Evolutionary conservation across 2,329 filamentous ascomycete species (phyloP).

Genomic region (Calonectria multiphialidica): DNA sequence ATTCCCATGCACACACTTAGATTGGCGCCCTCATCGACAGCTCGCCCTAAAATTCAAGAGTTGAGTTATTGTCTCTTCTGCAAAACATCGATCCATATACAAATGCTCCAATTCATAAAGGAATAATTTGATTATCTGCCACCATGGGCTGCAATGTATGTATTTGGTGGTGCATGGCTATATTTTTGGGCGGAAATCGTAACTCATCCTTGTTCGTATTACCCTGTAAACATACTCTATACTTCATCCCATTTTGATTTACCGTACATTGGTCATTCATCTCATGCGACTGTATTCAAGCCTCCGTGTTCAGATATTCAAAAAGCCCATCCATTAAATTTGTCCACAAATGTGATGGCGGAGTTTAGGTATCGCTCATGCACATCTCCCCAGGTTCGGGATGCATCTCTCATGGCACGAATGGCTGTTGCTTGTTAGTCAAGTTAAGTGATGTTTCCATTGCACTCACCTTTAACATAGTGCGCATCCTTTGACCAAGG

Average conservation of each 20-base stretch:
- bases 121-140: not conserved
- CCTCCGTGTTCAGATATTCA: constrained; percentile 30
- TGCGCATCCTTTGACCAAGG: constrained; percentile 80
- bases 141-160: not conserved
- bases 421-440: constrained; percentile 61
- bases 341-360: constrained; percentile 79
- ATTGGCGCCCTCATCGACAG: not conserved
- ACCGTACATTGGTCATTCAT: not conserved
- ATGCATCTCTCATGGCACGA: constrained; percentile 80
- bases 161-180: not conserved
- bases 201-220: not conserved
- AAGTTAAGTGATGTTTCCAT: not conserved
- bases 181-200: no score
- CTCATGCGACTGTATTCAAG: no score
- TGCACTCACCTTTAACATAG: constrained; percentile 80
- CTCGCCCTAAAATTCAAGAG: no score
- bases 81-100: not conserved
- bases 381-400: constrained; percentile 79
- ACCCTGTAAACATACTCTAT: not conserved
- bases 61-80: not conserved
- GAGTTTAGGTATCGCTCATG: constrained; percentile 75
- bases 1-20: constrained; percentile 17
- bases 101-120: not conserved
- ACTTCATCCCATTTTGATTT: not conserved
- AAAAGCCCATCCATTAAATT: constrained; percentile 76